phyloP scores from a whole-genome alignment of 1,284 basidiomycete genomes.

The Ganoderma sp. region DNA sequence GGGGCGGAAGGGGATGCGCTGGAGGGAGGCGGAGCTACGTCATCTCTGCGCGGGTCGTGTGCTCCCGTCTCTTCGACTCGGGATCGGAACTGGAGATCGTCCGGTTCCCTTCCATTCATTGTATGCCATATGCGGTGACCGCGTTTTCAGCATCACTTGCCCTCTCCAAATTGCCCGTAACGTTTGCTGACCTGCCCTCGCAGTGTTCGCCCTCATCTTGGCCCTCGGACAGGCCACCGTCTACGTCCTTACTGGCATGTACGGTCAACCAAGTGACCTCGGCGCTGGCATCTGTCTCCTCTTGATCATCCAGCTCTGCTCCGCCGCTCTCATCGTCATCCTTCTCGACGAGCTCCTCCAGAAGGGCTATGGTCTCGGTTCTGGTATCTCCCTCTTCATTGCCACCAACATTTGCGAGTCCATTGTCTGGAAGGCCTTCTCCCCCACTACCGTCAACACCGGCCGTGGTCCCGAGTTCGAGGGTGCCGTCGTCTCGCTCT shows the following conservation, averaged over 20 bases:
- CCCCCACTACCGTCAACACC: slow-evolving; percentile 97
- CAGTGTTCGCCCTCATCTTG: slow-evolving; percentile 97
- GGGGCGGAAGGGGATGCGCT: not conserved
- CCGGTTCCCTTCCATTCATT: not conserved
- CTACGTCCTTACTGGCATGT: slow-evolving; percentile 96
- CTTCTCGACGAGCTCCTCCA: slow-evolving; percentile 98
- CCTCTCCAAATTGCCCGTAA: not conserved
- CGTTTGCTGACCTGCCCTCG: not conserved
- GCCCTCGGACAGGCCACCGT: slow-evolving; percentile 96
- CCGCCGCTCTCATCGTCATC: slow-evolving; percentile 95
- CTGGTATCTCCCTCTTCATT: slow-evolving; percentile 98
- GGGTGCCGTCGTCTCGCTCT: slow-evolving; percentile 93
- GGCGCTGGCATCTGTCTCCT: slow-evolving; percentile 96
- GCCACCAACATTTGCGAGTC: slow-evolving; percentile 99
- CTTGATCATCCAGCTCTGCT: slow-evolving; percentile 94
- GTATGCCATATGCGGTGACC: not conserved
- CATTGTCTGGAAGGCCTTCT: slow-evolving; percentile 99
- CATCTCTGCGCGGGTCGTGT: slow-evolving; percentile 3
- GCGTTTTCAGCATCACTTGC: too few relatives aligned
- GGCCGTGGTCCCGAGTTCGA: slow-evolving; percentile 99
- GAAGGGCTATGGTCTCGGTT: slow-evolving; percentile 98
- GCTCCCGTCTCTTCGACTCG: not conserved
- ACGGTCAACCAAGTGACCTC: slow-evolving; percentile 92
- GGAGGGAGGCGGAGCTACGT: not conserved
- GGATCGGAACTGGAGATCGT: too few relatives aligned